Evolutionary conservation across 164 flowering plant species (phyloP).

Genomic region (Vitis riparia): DNA sequence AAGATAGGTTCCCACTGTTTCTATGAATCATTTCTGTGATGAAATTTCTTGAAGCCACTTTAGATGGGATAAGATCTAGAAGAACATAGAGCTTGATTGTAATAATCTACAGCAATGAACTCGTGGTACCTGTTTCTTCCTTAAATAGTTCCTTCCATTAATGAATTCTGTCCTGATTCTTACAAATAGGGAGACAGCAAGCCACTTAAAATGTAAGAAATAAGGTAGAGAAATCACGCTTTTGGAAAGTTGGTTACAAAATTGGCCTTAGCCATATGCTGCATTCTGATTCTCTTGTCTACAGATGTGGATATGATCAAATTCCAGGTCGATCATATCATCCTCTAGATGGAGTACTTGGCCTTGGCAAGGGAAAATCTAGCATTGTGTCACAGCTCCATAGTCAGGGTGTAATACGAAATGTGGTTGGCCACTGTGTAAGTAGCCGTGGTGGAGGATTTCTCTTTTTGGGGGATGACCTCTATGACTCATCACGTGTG

Average conservation of each 20-base stretch:
- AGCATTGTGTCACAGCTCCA: conserved; percentile 73
- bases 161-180: too few species aligned
- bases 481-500: conserved; percentile 60
- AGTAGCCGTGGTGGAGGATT: conserved; percentile 70
- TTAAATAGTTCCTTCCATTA: too few species aligned
- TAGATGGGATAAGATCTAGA: too few species aligned
- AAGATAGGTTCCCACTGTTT: neutral
- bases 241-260: too few species aligned
- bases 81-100: neutral
- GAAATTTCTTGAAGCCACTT: neutral
- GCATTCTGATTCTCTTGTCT: conserved; percentile 1
- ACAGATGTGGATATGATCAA: conserved; percentile 95
- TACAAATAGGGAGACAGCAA: too few species aligned
- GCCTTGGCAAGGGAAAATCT: conserved; percentile 76
- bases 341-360: conserved; percentile 84
- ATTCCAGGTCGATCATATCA: conserved; percentile 45
- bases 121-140: too few species aligned
- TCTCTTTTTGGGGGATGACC: conserved; percentile 77
- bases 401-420: conserved; percentile 52
- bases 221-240: too few species aligned
- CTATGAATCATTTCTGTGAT: neutral
- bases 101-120: too few species aligned
- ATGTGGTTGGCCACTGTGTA: conserved; percentile 88
- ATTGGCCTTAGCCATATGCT: neutral
- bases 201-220: too few species aligned